phyloP scores from a whole-genome alignment of 192 early-diverging fungal species.

The Podila verticillata region DNA sequence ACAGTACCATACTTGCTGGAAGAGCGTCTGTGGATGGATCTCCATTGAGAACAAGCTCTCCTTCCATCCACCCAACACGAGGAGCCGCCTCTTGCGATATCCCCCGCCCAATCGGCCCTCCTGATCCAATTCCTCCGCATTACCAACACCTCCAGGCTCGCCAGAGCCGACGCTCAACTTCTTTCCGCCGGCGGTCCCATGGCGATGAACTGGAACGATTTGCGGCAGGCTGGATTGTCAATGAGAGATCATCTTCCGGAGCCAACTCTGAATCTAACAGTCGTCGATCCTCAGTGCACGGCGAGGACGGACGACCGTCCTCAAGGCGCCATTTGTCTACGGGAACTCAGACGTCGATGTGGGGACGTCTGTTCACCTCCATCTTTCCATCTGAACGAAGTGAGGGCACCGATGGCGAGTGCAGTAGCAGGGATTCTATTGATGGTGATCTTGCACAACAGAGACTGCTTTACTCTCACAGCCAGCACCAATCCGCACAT shows the following conservation, averaged over 20 bases:
- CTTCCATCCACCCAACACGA: not conserved
- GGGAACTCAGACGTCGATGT: constrained; percentile 24
- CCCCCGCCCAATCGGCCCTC: constrained; percentile 31
- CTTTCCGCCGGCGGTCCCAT: constrained; percentile 36
- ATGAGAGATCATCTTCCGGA: not conserved
- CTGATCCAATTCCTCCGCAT: constrained; percentile 43
- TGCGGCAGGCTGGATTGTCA: constrained; percentile 22
- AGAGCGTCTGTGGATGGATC: constrained; percentile 25
- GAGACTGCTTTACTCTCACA: constrained; percentile 19
- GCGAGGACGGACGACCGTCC: not conserved
- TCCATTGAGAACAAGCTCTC: not conserved
- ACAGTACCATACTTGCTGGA: not conserved
- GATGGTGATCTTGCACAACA: constrained; percentile 15
- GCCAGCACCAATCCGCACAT: constrained; percentile 9
- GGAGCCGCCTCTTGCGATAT: constrained; percentile 12
- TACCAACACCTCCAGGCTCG: constrained; percentile 47
- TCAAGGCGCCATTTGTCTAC: constrained; percentile 22
- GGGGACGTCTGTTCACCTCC: constrained; percentile 32
- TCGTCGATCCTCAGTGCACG: not conserved
- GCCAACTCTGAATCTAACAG: not conserved
- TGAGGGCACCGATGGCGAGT: not conserved
- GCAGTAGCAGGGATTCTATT: not conserved
- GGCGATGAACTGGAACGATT: constrained; percentile 37
- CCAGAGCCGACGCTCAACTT: not conserved
- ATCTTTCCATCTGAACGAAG: constrained; percentile 13